Evolutionary conservation across 805 yeast genomes (phyloP), one percentile per base, ranked within the genome.

Genomic region (Kodamaea jinghongensis): DNA sequence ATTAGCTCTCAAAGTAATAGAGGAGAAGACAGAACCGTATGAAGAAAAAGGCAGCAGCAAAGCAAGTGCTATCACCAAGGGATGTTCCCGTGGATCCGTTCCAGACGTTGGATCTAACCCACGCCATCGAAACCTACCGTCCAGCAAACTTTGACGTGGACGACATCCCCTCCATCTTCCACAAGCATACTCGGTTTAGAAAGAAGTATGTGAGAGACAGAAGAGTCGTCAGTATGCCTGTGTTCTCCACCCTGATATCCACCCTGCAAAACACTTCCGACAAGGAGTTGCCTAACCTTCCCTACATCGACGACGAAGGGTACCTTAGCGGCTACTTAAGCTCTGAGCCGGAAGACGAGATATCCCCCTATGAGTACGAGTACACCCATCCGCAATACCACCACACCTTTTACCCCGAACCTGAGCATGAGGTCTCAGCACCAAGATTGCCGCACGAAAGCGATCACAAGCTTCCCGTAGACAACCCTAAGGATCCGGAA

Each of bases 211-310:
- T 22, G 14, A 38, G 22, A 12, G 26, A 22, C 11, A 43, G 40
- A 13, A 44, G 61, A 36, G 53, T 51, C 32, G 47, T 49, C n/a
- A 55, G 58, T 32, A 52, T 51, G 57, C 62, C 60, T 2, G 45
- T 43, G 26, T 31, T 31, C 29, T 28, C 38, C n/a, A 23, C 36
- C 3, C 30, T 4, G 23, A 12, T 13, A 4, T 15, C 30, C 28
- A 26, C 28, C 5, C 56, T 85, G 86, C 55, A 87, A 65, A 36
- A 88, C 97, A 57, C 87, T 85, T 57, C 98, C 98, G 61, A 88
- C 87, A 55, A 83, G 75, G 58, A 90, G 80, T 65, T 90, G 96
- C 49, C 89, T 95, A 41, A 86, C 90, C 23, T 20, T 30, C 28
- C 12, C 11, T 31, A 6, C 36, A n/a, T 32, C 12, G 34, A 30